Evolutionary conservation across 805 yeast species (phyloP), one percentile per base, ranked within the genome.

Genomic region (Metschnikowia chrysomelidarum): DNA sequence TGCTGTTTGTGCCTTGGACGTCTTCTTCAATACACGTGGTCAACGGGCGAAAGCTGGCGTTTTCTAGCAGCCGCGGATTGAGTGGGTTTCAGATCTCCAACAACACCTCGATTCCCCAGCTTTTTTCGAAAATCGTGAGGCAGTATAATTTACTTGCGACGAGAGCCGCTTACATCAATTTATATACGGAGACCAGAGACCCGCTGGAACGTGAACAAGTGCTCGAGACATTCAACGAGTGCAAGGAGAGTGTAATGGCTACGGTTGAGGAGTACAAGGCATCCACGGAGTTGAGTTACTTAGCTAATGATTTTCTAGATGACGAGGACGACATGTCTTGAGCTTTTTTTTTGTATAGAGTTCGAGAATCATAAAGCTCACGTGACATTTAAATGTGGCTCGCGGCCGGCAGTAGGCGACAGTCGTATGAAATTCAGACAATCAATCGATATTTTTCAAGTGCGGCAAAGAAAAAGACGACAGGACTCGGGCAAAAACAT

Each of bases 1-100:
- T 87, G 1, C 69, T 75, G 18, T 93, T 87, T 62, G 87, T 87
- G 3, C 93, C 95, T 0, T 85, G 95, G 88, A 76, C 87, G 0
- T 79, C 93, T 0, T 75, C 88, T 0, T 74, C 88, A 6, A 73
- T 88, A 5, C 93, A 87, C 51, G 67, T 88, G 0, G 88, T 91
- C 6, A 67, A 80, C 30, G 88, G 95, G 0, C 72, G 75, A 38
- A 79, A 78, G 44, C 83, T 95, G 7, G 82, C 88, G 4, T 83
- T 68, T 46, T 47, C 49, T 64, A 7, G 60, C 61, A 24, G 44
- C 12, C 40, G 38, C 17, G 41, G 45, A 2, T 44, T 86, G 4
- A 81, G 80, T 47, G 98, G 98, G 1, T 67, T 88, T 44, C 86
- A 83, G 79, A 65, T 93, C 16, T 75, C 94, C 4, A 93, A 93